Percentiles rank a stretch among this genome's conserved stretches.
Evolutionary conservation across 1,284 basidiomycete species (phyloP).

Genomic region (Ceratobasidium sp.): DNA sequence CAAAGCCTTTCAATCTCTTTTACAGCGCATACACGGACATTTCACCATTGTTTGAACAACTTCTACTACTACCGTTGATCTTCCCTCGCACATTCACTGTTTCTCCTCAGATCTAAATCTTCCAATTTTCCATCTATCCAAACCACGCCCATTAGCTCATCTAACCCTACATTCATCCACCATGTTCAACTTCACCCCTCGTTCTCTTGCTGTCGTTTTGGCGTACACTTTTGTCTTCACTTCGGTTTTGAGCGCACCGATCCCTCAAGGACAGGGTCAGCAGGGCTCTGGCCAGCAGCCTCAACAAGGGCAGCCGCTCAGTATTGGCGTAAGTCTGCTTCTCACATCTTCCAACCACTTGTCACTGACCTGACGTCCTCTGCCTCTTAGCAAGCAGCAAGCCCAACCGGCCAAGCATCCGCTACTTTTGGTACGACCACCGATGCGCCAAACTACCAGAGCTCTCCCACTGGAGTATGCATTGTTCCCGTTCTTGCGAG

Average conservation of each 20-base stretch:
- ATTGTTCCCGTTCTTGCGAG: slow-evolving; percentile 18
- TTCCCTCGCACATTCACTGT: background rate
- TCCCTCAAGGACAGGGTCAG: background rate
- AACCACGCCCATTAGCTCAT: background rate
- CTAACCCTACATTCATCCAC: background rate
- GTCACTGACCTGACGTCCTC: too few relatives aligned
- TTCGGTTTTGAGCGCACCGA: background rate
- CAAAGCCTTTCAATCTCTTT: background rate
- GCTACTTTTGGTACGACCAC: slow-evolving; percentile 22
- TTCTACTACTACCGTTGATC: background rate
- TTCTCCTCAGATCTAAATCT: background rate
- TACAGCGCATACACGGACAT: slow-evolving; percentile 3
- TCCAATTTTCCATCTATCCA: background rate
- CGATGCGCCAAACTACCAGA: slow-evolving; percentile 1
- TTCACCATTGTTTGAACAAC: background rate
- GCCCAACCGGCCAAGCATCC: background rate
- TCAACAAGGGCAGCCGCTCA: slow-evolving; percentile 15
- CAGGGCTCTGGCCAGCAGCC: background rate
- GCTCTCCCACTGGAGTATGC: slow-evolving; percentile 9
- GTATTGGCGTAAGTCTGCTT: background rate
- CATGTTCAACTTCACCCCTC: background rate
- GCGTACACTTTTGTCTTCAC: background rate
- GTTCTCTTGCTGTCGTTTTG: background rate
- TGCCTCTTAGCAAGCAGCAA: too few relatives aligned
- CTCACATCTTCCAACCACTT: too few relatives aligned